Conservation (phyloP, 1,139 yeast species). For the Geotrichum siamense region DNA sequence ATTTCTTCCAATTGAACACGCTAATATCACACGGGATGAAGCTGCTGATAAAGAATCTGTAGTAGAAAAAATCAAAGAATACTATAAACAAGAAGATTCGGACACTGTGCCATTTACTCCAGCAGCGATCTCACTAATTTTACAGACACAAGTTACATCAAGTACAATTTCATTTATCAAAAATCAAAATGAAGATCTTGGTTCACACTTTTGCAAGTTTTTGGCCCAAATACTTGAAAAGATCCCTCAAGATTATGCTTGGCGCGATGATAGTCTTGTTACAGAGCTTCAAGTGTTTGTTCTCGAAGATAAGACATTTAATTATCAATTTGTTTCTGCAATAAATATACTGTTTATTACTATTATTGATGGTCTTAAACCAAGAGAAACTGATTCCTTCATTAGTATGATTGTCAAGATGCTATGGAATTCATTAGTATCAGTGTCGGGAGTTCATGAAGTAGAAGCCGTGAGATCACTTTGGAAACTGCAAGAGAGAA, state of each 20-base stretch:
- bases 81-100: constrained; percentile 30
- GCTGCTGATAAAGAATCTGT: constrained; percentile 24
- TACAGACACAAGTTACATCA: constrained; percentile 36
- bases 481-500: constrained; percentile 34
- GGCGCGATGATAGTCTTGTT: constrained; percentile 34
- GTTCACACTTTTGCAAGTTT: constrained; percentile 36
- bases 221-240: constrained; percentile 42
- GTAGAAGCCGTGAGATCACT: constrained; percentile 53
- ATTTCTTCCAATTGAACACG: constrained; percentile 42
- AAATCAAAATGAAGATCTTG: constrained; percentile 20
- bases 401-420: constrained; percentile 17
- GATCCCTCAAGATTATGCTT: constrained; percentile 39
- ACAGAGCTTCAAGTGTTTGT: constrained; percentile 27
- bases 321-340: constrained; percentile 38
- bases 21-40: constrained; percentile 26
- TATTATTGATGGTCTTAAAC: constrained; percentile 28
- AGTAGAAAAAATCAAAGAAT: constrained; percentile 30
- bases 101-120: constrained; percentile 40
- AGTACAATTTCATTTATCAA: constrained; percentile 34
- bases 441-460: constrained; percentile 45
- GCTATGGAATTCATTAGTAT: constrained; percentile 35
- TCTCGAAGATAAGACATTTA: constrained; percentile 11
- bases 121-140: constrained; percentile 41
- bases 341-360: constrained; percentile 42
- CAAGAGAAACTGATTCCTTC: constrained; percentile 24